Evolutionary conservation across 257 asterid genomes (phyloP), one percentile per base, ranked within the genome.

Genomic region (Nicotiana tabacum): DNA sequence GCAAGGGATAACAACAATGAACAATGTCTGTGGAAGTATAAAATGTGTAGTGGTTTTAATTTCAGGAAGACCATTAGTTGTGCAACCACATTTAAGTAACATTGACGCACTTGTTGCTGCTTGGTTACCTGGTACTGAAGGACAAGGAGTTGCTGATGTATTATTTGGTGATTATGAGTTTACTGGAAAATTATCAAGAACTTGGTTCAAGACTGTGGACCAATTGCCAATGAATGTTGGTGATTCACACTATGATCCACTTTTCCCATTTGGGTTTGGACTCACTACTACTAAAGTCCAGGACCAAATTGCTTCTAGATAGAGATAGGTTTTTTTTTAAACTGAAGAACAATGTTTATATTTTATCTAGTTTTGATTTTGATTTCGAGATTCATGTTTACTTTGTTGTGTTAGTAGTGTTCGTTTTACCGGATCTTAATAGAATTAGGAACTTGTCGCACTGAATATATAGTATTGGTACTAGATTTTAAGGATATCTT

Each of bases 121-220:
- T 1, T 91, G 97, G 97, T 80, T 93, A 5, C 97, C 97, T 0
- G 96, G 97, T 0, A 83, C 86, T 2, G 95, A 92, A 77, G 97
- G 97, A 5, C 84, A 87, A 43, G 97, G 97, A 1, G 89, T 93
- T 43, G 83, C 92, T 0, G 95, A 93, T 83, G 90, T 90, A 9
- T 78, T 93, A 6, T 93, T 85, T 62, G 97, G 97, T 3, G 93
- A 92, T 65, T 89, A 87, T 21, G 89, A 89, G 0, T 93, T 93
- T 58, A 90, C 89, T 0, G 95, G 95, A 0, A 92, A 88, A 78
- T 78, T 88, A 13, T 29, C 96, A 2, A 83, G 91, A 6, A 92
- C 93, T 12, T 92, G 97, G 97, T 92, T 93, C 84, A 91, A 51
- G 91, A 86, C 51, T 3, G 91, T 84, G 0, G 90, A 90, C 13